Base-by-base conservation (phyloP, 2,329 filamentous ascomycete genomes). In the Exophiala mesophila region DNA sequence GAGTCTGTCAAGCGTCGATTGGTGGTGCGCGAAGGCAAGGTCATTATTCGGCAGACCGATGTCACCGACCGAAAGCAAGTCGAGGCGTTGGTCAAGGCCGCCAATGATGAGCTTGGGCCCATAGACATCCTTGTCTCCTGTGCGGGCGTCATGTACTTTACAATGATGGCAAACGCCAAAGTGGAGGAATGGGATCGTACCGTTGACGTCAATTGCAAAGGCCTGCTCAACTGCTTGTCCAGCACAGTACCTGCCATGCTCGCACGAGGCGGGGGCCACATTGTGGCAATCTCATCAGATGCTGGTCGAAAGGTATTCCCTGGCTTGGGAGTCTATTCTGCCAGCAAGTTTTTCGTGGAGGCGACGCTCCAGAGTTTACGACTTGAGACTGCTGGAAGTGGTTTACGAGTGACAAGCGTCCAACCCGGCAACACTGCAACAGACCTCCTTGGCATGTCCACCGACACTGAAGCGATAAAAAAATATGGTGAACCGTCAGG, bases 141-240 rank as follows among this genome's bases (percentile, higher is more conserved):
- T 57, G 86, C 85, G 0, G 85, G 85, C 24, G 85, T 90, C 59
- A 90, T 90, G 85, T 90, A 90, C 68, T 90, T 81, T 65, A 89
- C 85, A 41, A 81, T 89, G 80, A 89, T 90, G 85, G 78, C 81
- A 43, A 89, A 88, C 59, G 74, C 70, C 12, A 75, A 83, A 50
- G 76, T 71, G 0, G 82, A 85, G 4, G 81, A 90, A 56, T 90
- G 85, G 85, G 80, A 88, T 50, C 82, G 77, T 44, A 89, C 85
- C 0, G 84, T 90, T 30, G 85, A 89, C 55, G 83, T 90, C 54
- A 90, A 90, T 68, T 89, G 85, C 78, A 89, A 89, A 65, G 85
- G 85, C 26, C 73, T 90, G 1, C 68, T 89, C 40, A 75, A 90
- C 69, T 82, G 80, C 52, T 71, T 90, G 3, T 76, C 83, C 0